Evolutionary conservation across 2,329 filamentous ascomycete genomes (phyloP), one percentile per base, ranked within the genome.

Genomic region (Aspergillus ochraceoroseus): DNA sequence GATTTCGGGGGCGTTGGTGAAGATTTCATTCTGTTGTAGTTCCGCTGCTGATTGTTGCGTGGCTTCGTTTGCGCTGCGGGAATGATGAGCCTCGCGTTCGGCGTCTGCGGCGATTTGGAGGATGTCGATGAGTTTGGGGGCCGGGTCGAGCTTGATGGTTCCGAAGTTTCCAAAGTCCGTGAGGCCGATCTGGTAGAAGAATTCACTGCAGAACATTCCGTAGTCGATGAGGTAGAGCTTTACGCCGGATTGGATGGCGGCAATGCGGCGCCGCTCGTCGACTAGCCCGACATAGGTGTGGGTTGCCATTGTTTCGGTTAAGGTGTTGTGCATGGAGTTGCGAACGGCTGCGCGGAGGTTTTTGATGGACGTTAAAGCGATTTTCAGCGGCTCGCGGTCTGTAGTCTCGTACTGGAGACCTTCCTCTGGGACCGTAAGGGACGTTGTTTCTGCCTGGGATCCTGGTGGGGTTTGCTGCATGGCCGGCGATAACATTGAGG

Each of bases 131-230:
- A 98, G 67, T 43, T 80, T 73, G 1, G 95, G 74, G 0, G 87
- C 76, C 2, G 87, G 85, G 33, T 80, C 77, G 55, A 98, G 87
- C 7, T 78, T 80, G 43, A 98, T 88, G 14, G 73, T 65, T 2
- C 92, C 92, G 57, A 95, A 95, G 61, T 98, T 98, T 1, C 85
- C 87, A 65, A 98, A 98, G 58, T 98, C 88, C 0, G 88, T 94
- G 23, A 98, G 75, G 0, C 88, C 90, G 13, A 96, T 70, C 66
- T 98, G 92, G 67, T 98, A 98, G 63, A 96, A 94, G 62, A 90
- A 94, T 55, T 96, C 90, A 47, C 81, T 85, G 61, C 80, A 85
- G 1, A 85, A 70, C 60, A 90, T 81, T 7, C 88, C 92, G 58
- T 98, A 98, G 64, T 98, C 92, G 37, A 98, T 75, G 14, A 98